Conservation (phyloP, 2,329 filamentous ascomycete genomes). For the Penicillium sp. region DNA sequence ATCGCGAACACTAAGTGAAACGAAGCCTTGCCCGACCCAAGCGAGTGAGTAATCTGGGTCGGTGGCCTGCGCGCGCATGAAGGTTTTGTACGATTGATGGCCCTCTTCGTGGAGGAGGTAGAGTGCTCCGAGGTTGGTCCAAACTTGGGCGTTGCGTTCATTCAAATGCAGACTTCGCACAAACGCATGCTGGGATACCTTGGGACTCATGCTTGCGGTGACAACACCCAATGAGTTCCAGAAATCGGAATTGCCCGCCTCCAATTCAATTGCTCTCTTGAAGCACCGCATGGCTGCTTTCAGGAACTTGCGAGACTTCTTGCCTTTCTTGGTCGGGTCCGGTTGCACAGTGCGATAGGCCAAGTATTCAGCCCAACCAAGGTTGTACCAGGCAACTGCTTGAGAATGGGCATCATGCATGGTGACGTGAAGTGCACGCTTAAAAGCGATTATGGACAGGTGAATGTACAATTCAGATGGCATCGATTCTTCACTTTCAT, state of each 20-base stretch:
- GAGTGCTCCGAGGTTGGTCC: slow-evolving; percentile 87
- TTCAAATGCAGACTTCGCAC: slow-evolving; percentile 90
- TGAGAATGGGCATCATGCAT: slow-evolving; percentile 77
- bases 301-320: slow-evolving; percentile 63
- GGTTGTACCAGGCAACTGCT: slow-evolving; percentile 94
- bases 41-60: slow-evolving; percentile 92
- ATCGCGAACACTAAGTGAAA: slow-evolving; percentile 75
- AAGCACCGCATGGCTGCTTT: slow-evolving; percentile 85
- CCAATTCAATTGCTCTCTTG: slow-evolving; percentile 92
- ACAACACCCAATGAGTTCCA: slow-evolving; percentile 95
- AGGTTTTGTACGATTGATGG: slow-evolving; percentile 83
- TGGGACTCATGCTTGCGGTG: slow-evolving; percentile 79
- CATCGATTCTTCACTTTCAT: slow-evolving; percentile 34
- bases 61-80: slow-evolving; percentile 85
- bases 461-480: slow-evolving; percentile 58
- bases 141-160: slow-evolving; percentile 77
- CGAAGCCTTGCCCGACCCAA: slow-evolving; percentile 88
- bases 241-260: slow-evolving; percentile 90
- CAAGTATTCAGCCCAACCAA: slow-evolving; percentile 89
- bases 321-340: slow-evolving; percentile 41
- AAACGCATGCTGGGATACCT: slow-evolving; percentile 89
- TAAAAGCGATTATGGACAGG: slow-evolving; percentile 78
- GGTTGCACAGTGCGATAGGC: slow-evolving; percentile 64
- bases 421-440: slow-evolving; percentile 74
- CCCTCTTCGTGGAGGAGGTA: slow-evolving; percentile 81